Evolutionary conservation across 257 asterid genomes (phyloP), one percentile per base, ranked within the genome.

Genomic region (Fraxinus excelsior): DNA sequence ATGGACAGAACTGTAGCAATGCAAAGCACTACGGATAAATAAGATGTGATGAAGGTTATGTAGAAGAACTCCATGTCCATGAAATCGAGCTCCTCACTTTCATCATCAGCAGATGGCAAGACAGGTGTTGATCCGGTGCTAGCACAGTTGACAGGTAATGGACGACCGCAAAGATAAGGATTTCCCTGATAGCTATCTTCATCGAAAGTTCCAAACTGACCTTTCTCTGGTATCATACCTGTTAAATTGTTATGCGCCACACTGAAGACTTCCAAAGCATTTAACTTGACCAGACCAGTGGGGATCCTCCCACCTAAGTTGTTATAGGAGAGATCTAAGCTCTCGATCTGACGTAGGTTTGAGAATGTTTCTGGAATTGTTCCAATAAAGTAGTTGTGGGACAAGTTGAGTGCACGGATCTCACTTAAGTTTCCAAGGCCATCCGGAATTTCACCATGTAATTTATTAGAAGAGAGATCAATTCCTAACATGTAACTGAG

Each of bases 341-440:
- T 65, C 74, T 67, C 34, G 0, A 42, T 19, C 26, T 60, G 70
- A 12, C 5, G 23, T 16, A 62, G 40, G 51, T 62, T 14, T 10
- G 78, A 74, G 37, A 76, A 76, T 49, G 67, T 76, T 40, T 21
- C 3, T 31, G 74, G 79, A 51, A 76, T 76, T 42, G 44, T 18
- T 67, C 74, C 74, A 67, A 51, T 10, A 14, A 76, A 14, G 21
- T 67, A 19, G 35, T 65, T 76, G 73, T 67, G 51, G 0, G 79
- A 76, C 28, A 65, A 44, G 31, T 66, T 76, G 31, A 76, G 26
- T 29, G 79, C 34, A 5, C 21, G 74, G 16, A 66, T 42, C 16
- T 46, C 40, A 56, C 74, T 44, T n/a, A 67, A 51, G 37, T 49
- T 76, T 5, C 74, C 80, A 6, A 51, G 74, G 16, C 49, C 51